Evolutionary conservation across 2,329 filamentous ascomycete species (phyloP).

Genomic region (Colletotrichum incanum): DNA sequence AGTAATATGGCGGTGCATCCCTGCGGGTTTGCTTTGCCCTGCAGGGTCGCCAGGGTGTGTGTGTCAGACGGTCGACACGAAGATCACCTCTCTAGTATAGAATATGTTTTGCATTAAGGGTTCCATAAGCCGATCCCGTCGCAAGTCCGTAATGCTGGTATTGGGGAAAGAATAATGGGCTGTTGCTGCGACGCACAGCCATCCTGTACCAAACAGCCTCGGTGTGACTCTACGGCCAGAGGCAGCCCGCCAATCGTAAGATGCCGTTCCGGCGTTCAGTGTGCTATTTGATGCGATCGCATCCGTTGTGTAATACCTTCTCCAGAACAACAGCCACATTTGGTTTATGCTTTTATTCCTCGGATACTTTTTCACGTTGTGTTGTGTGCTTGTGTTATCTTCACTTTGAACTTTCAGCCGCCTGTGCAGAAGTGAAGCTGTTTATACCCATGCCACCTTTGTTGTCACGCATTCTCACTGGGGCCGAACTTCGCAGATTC

Average conservation of each 20-base stretch:
- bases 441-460: not conserved
- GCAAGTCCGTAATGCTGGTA: not conserved
- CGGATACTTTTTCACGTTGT: too few species aligned
- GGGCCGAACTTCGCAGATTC: constrained; percentile 5
- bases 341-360: too few species aligned
- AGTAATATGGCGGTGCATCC: not conserved
- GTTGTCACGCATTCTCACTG: constrained; percentile 6
- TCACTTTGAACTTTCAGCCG: not conserved
- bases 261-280: too few species aligned
- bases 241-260: not conserved
- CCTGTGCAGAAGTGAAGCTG: constrained; percentile 48
- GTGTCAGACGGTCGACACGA: not conserved
- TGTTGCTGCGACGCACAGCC: not conserved
- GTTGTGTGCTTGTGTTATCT: not conserved
- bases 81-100: too few species aligned
- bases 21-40: not conserved
- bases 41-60: not conserved
- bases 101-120: not conserved
- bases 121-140: not conserved
- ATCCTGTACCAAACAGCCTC: not conserved
- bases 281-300: not conserved
- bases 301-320: not conserved
- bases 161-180: not conserved
- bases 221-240: not conserved
- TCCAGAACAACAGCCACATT: not conserved